Conservation (phyloP, 2,329 filamentous ascomycete species). For the Colletotrichum liaoningense region DNA sequence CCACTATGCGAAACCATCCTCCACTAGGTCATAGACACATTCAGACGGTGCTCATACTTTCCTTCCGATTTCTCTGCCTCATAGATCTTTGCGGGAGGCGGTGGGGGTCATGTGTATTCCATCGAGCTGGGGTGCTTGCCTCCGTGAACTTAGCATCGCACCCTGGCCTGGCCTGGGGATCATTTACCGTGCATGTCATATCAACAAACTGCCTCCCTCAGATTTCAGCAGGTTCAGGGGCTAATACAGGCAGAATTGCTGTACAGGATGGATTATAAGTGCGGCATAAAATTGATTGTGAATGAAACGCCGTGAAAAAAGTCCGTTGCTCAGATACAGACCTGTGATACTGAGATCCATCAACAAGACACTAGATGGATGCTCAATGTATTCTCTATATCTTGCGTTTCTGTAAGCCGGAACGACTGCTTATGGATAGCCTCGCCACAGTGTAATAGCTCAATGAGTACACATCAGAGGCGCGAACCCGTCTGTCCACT, state of each 20-base stretch:
- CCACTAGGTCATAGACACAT: neutral
- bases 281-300: no score
- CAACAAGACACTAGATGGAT: neutral
- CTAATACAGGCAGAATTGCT: no score
- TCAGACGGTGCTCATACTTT: neutral
- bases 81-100: neutral
- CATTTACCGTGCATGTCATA: no score
- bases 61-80: neutral
- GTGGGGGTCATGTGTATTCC: neutral
- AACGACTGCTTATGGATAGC: neutral
- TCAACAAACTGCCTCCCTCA: no score
- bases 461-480: slow-evolving; percentile 48
- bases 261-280: no score
- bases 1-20: neutral
- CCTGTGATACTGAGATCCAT: neutral
- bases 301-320: no score
- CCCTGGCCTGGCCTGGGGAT: no score
- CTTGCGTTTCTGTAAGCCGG: neutral
- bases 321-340: no score
- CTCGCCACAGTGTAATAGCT: neutral
- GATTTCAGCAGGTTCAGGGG: no score
- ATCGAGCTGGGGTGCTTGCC: neutral
- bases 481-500: slow-evolving; percentile 73
- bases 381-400: neutral
- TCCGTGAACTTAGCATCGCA: neutral